Evolutionary conservation across 108 stramenopile species (phyloP).

Genomic region (Cylindrotheca closterium): DNA sequence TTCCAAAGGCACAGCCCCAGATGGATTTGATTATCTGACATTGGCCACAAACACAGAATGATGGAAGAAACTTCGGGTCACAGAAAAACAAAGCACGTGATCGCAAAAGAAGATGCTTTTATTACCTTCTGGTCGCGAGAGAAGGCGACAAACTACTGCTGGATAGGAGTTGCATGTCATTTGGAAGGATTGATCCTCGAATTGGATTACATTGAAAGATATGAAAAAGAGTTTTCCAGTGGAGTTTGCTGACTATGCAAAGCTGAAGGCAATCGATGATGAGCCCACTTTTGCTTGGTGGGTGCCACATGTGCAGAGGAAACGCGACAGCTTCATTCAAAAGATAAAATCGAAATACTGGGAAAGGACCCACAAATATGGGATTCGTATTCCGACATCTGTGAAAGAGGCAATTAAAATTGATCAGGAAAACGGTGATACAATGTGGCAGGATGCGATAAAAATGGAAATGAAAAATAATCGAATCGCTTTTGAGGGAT

Average conservation of each 20-base stretch:
- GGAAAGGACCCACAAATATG: too few relatives aligned
- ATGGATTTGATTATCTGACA: too few relatives aligned
- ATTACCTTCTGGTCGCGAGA: slow-evolving; percentile 1
- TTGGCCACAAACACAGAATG: slow-evolving; percentile 15
- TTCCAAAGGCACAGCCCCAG: too few relatives aligned
- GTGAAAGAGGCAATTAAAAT: slow-evolving; percentile 37
- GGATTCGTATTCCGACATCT: slow-evolving; percentile 32
- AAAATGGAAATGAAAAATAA: too few relatives aligned
- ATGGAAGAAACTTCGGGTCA: slow-evolving; percentile 24
- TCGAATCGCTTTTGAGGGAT: too few relatives aligned
- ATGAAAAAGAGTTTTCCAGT: slow-evolving; percentile 38
- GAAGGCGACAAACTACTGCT: slow-evolving; percentile 34
- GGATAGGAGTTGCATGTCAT: slow-evolving; percentile 51
- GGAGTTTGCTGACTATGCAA: slow-evolving; percentile 38
- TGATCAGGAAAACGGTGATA: slow-evolving; percentile 34
- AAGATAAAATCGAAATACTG: slow-evolving; percentile 44
- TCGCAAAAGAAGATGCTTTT: slow-evolving; percentile 6
- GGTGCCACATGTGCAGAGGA: too few relatives aligned
- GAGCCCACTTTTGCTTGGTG: slow-evolving; percentile 60
- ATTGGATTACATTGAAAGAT: slow-evolving; percentile 37
- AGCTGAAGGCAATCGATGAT: slow-evolving; percentile 12
- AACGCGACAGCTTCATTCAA: slow-evolving; percentile 26
- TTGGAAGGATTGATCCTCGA: slow-evolving; percentile 35
- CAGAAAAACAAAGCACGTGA: too few relatives aligned
- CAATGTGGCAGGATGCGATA: slow-evolving; percentile 38